Evolutionary conservation across 306 rosid species (phyloP).

Genomic region (Carpinus viminea): DNA sequence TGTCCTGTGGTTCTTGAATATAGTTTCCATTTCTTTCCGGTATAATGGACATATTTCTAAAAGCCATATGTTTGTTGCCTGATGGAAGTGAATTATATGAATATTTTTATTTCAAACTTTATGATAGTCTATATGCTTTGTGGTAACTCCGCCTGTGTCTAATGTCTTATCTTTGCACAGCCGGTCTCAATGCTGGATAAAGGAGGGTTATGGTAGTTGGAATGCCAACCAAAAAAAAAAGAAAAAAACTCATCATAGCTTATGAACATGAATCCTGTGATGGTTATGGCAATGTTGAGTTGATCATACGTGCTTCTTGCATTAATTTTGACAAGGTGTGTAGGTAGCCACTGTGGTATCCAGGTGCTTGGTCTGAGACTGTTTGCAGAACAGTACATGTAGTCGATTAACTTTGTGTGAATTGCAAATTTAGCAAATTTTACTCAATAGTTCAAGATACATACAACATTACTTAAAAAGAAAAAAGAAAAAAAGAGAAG

Average conservation of each 20-base stretch:
- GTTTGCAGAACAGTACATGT: neutral
- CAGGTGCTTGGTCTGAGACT: neutral
- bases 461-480: too few relatives aligned
- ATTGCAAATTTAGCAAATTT: too few relatives aligned
- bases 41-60: neutral
- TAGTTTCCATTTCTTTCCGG: neutral
- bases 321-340: neutral
- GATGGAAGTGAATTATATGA: neutral
- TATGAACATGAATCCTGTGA: neutral
- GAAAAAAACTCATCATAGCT: neutral
- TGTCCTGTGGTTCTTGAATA: neutral
- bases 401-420: neutral
- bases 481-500: too few relatives aligned
- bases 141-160: constrained; percentile 2
- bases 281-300: neutral
- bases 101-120: neutral
- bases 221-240: neutral
- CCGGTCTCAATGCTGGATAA: neutral
- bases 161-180: neutral
- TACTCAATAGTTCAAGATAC: too few relatives aligned
- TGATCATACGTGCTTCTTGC: neutral
- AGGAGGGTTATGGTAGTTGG: neutral
- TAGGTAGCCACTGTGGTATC: neutral
- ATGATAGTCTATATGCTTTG: neutral
- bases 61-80: neutral